Evolutionary conservation across 768 basidiomycete species (phyloP), one percentile per base, ranked within the genome.

Genomic region (Tylopilus rubrobrunneus): DNA sequence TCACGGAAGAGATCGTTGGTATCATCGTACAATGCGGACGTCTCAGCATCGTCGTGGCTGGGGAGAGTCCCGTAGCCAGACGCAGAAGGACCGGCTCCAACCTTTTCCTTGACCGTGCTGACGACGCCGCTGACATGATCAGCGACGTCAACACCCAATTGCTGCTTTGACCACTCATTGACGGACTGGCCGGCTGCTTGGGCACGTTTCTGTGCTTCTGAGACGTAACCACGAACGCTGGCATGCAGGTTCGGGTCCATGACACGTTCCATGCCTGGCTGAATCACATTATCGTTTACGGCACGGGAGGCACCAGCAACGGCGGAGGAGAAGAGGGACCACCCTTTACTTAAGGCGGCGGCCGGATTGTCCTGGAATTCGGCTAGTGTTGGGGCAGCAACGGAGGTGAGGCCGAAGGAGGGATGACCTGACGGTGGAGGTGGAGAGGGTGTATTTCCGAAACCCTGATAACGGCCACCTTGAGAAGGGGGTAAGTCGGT

Each of bases 391-490:
- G 96, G 96, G 11, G 87, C 85, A 33, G 86, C 81, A 10, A 85
- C 82, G 28, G 92, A 94, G 4, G 92, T 92, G 40, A 90, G 74
- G 6, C 79, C 76, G 62, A 78, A 85, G 2, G 89, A 82, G 2
- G 91, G 86, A 68, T 89, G 80, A 49, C 81, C 75, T 25, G 78
- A 72, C 10, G 61, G 71, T 5, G 79, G 71, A 12, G 79, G 71
- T 11, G 87, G 83, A 1, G 81, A 71, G n/a, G 92, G 87, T 0
- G 91, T 87, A 61, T 74, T 93, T 9, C 95, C 92, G 68, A 99
- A 99, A 10, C 97, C 95, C 55, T 84, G 82, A 71, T 98, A 99
- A 49, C 84, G 83, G 28, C 96, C 96, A 48, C 94, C 96, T 73
- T 97, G 94, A 5, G 88, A 91, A 11, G 96, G 96, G 1, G 92